Evolutionary conservation across 768 basidiomycete species (phyloP).

Genomic region (Holtermannia corniformis): DNA sequence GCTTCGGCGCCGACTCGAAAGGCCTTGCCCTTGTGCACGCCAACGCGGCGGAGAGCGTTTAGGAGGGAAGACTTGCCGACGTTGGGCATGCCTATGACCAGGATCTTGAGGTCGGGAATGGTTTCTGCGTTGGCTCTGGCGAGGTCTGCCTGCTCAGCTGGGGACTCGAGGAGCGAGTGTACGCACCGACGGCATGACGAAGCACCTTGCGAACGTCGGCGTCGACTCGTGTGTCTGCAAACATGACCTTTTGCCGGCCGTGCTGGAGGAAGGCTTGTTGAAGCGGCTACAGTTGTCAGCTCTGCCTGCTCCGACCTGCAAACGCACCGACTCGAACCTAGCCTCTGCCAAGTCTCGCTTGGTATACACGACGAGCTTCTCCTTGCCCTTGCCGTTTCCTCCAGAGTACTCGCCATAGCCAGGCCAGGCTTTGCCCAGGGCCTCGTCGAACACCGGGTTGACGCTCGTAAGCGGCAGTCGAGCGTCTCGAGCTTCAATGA

Average conservation of each 20-base stretch:
- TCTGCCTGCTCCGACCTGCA: not conserved
- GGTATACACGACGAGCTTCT: constrained; percentile 82
- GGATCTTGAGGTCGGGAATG: constrained; percentile 68
- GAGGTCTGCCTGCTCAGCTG: constrained; percentile 49
- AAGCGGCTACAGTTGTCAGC: constrained; percentile 37
- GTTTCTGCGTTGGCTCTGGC: constrained; percentile 57
- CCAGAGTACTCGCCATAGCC: constrained; percentile 8
- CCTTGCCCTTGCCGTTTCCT: constrained; percentile 34
- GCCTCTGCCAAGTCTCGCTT: constrained; percentile 84
- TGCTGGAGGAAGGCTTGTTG: constrained; percentile 39
- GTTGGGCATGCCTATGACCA: constrained; percentile 94
- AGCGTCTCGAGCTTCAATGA: constrained; percentile 89
- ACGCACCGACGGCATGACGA: constrained; percentile 41
- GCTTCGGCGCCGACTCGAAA: constrained; percentile 80
- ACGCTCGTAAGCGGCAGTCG: constrained; percentile 88
- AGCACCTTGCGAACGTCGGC: constrained; percentile 40
- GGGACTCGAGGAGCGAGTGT: not conserved
- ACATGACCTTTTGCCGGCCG: constrained; percentile 41
- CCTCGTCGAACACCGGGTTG: constrained; percentile 74
- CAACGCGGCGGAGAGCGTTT: constrained; percentile 78
- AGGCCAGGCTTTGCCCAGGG: constrained; percentile 25
- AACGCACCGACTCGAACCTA: constrained; percentile 73
- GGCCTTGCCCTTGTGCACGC: constrained; percentile 80
- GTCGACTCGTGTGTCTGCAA: constrained; percentile 41
- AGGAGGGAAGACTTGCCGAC: constrained; percentile 94